Evolutionary conservation across 257 asterid genomes (phyloP), one percentile per base, ranked within the genome.

Genomic region (Solanum acaule): DNA sequence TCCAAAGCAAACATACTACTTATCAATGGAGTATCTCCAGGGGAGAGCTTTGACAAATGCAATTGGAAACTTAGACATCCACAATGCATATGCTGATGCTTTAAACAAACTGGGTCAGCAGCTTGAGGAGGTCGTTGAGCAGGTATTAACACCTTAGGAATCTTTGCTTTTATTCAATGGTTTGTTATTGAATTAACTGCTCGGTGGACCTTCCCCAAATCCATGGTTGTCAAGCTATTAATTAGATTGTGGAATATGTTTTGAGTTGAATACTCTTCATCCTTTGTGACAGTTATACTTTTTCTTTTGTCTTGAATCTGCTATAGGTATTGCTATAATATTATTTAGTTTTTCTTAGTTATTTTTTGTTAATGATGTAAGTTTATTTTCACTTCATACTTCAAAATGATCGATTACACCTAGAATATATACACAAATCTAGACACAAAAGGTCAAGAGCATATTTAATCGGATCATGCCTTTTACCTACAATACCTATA

Each of bases 11-110:
- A 97, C 98, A 14, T 97, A 97, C 96, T 97, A 97, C 90, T 91
- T 97, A 81, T 97, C 99, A 88, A 97, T 97, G 99, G 99, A 97
- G 88, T 97, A 96, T 93, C 98, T 97, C 90, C 99, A 97, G 94
- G 99, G 99, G 71, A 93, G 99, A 91, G 96, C 99, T 88, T 90
- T 96, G 95, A 93, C 98, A 89, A 97, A 97, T 93, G 99, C 99
- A 85, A 92, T 97, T 68, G 99, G 99, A 87, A 97, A 97, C 95
- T 93, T 97, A 67, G 95, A 93, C 81, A 86, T 96, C 89, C 97
- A 93, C 89, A 93, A 91, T 90, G 99, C 96, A 42, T 97, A 97
- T 93, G 94, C 97, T 83, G 93, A 93, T 92, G 99, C 99, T 84
- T 91, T 97, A 78, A 95, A 93, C 92, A 93, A 95, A 88, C 90